Base-by-base conservation (phyloP, 495 filamentous ascomycete species). In the Lasiosphaeriaceae sp. region DNA sequence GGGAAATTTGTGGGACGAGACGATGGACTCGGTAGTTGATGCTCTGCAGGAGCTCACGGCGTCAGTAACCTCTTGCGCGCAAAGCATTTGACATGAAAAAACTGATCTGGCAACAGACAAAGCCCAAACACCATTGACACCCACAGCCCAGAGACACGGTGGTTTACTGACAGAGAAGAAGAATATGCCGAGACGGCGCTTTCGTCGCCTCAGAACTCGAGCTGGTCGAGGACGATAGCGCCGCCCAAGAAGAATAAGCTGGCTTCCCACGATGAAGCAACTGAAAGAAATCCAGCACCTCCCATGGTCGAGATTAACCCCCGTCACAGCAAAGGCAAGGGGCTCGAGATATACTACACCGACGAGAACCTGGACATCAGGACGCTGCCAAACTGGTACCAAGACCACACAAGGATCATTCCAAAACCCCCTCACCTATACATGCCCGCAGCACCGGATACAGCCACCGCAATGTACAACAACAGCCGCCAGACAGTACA, bases 161-260 rank as follows among this genome's bases (percentile, higher is more conserved):
- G 61, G 61, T 69, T 60, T 48, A 50, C 58, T 2, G 56, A 64
- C 35, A 34, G 35, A 1, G 64, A 66, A 1, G 64, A 66, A 7
- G 39, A 37, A 1, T 58, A 66, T 20, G 56, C 57, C 2, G 58
- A 67, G 21, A 67, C 64, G 0, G 53, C 54, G 11, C 49, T 51
- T 3, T 62, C 64, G 2, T 64, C 56, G 4, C 59, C 58, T 12
- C 50, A 60, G 14, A 59, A 53, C 7, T 56, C 54, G 21, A 65
- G 52, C 43, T 63, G 57, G 52, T 52, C 61, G 2, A 52, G 52
- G 24, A 58, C 39, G 14, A 34, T 52, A n/a, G n/a, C 7, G 21
- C 43, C 58, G 3, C 14, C 35, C 3, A 57, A 55, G 20, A 35
- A 24, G 39, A 19, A 58, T 16, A 31, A 39, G 29, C 29, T 39